These are phyloP conservation scores for Trichophyton mentagrophytes DNA, from an alignment of 2,329 filamentous ascomycete species.

Conservation along the genomic window DNA sequence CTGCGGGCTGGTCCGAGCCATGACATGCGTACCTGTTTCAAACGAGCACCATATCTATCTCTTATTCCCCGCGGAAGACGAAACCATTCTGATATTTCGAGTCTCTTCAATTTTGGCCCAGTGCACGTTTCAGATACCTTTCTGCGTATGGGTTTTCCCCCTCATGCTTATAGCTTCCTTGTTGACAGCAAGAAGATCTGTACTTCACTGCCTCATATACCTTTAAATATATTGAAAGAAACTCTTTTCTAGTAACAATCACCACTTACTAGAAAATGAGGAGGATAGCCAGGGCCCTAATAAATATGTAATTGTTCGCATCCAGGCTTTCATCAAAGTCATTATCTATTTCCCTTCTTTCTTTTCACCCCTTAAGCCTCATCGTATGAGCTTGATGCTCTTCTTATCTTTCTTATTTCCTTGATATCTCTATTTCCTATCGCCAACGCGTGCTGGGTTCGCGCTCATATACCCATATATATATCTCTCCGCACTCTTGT, in stretches of 20 bases:
- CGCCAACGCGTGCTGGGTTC: neutral
- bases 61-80: neutral
- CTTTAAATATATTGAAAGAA: neutral
- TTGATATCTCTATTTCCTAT: neutral
- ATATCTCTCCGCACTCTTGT: neutral
- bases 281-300: neutral
- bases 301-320: neutral
- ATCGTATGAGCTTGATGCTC: neutral
- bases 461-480: neutral
- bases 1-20: neutral
- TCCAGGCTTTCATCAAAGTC: neutral
- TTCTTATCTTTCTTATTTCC: neutral
- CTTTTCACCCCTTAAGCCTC: neutral
- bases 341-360: neutral
- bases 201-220: neutral
- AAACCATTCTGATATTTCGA: neutral
- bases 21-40: neutral
- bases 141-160: neutral
- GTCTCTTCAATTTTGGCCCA: neutral
- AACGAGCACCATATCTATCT: neutral
- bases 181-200: slow-evolving; percentile 1
- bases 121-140: neutral
- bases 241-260: neutral
- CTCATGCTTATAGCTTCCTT: neutral
- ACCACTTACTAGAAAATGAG: neutral